Evolutionary conservation across 2,329 filamentous ascomycete genomes (phyloP).

Genomic region (Stemphylium beticola): DNA sequence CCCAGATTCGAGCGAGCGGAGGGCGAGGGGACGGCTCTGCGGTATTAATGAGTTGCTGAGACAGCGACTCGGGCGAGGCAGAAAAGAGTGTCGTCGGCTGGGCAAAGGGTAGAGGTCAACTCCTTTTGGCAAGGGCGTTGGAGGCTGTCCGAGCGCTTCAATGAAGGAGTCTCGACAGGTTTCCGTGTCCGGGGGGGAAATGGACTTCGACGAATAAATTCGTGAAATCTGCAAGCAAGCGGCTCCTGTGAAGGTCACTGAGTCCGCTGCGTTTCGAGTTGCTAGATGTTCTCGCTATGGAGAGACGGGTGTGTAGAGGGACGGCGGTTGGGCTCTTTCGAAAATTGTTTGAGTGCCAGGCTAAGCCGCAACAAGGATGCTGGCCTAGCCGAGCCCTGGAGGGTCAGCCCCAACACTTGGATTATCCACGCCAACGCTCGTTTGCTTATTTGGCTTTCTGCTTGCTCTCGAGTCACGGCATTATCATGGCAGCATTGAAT

Average conservation of each 20-base stretch:
- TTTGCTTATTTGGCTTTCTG: background rate
- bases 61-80: conserved; percentile 37
- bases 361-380: conserved; percentile 24
- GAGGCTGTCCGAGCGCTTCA: conserved; percentile 46
- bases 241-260: conserved; percentile 36
- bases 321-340: conserved; percentile 20
- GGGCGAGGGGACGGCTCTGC: conserved; percentile 11
- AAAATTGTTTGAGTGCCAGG: conserved; percentile 36
- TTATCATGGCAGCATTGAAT: background rate
- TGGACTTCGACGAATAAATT: conserved; percentile 46
- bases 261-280: conserved; percentile 41
- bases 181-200: conserved; percentile 25
- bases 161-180: conserved; percentile 38
- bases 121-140: conserved; percentile 39
- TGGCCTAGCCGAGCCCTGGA: conserved; percentile 18
- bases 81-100: conserved; percentile 28
- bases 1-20: conserved; percentile 37
- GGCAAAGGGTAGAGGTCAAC: conserved; percentile 31
- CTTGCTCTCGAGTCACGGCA: background rate
- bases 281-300: conserved; percentile 44
- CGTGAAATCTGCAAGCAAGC: conserved; percentile 48
- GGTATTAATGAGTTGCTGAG: conserved; percentile 33
- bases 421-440: background rate
- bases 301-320: conserved; percentile 31
- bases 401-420: conserved; percentile 12